phyloP scores from a whole-genome alignment of 257 asterid species.

The Paulownia fortunei region DNA sequence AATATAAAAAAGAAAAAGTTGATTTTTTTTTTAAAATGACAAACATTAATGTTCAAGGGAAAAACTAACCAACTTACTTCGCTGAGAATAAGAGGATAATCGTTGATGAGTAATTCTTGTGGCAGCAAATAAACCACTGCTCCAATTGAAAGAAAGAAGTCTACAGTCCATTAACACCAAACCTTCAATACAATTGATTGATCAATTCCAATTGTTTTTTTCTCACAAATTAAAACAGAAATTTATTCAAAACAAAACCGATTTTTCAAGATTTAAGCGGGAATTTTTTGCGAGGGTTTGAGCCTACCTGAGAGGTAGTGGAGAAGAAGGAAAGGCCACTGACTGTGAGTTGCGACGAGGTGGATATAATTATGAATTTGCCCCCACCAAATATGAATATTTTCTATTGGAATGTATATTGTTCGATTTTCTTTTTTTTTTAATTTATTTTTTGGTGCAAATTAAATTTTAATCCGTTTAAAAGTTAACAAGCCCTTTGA shows the following conservation, averaged over 20 bases:
- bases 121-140: conserved; percentile 43
- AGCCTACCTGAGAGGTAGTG: not conserved
- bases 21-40: not conserved
- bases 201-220: conserved; percentile 5
- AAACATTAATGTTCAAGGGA: not conserved
- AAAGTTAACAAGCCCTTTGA: too few relatives aligned
- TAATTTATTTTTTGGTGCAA: not conserved
- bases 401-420: not conserved
- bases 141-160: conserved; percentile 55
- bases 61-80: conserved; percentile 41
- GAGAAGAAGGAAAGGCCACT: not conserved
- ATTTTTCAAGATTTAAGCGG: not conserved
- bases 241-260: not conserved
- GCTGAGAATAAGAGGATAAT: conserved; percentile 31
- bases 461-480: too few relatives aligned
- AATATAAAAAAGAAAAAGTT: not conserved
- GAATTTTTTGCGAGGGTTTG: not conserved
- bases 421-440: too few relatives aligned
- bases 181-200: conserved; percentile 40
- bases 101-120: conserved; percentile 30
- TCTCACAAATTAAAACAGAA: not conserved
- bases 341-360: not conserved
- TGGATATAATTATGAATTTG: not conserved
- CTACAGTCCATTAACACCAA: conserved; percentile 73
- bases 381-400: not conserved